Base-by-base conservation (phyloP, 208 protist species). In the Herpetomonas samuelpessoai region DNA sequence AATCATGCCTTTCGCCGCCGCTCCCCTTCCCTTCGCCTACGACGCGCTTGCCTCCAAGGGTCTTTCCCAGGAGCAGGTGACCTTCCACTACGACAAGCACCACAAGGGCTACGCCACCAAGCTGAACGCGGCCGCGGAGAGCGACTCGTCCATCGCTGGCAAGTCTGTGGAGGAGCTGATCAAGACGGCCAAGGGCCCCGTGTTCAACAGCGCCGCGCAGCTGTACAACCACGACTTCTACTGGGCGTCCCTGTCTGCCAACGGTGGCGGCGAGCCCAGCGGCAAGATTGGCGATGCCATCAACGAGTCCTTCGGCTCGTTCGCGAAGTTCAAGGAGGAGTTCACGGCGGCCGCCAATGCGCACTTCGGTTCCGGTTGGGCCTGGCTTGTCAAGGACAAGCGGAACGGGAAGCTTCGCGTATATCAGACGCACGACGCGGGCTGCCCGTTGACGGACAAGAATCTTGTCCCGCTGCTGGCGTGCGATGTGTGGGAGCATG, bases 401-500 rank as follows among this genome's bases (percentile, higher is more conserved):
- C 68, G 58, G 21, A 81, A 58, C 44, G 83, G 83, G 22, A 92
- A 90, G 69, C 78, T 96, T 48, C 85, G 86, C 69, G 79, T 97
- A 39, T 69, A 81, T 62, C 74, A 85, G 63, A 88, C 81, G 35
- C 87, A 92, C 71, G 89, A 97, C 49, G 89, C 81, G 39, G 79
- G 64, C 64, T 85, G 66, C 75, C 93, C 93, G 38, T 54, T 96
- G 31, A 79, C 79, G 22, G 83, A 90, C 55, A n/a, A n/a, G 28
- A 64, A 82, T 64, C 61, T 93, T 0, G 71, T 75, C 60, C 93
- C 92, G 9, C 55, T 97, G 26, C 65, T 97, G n/a, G 66, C 84
- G 55, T 96, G 90, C 71, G 95, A 97, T 76, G 88, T 97, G 60
- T 97, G 92, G 95, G 92, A 98, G 79, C 95, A 98, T 79, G 95